Percentiles rank a stretch among this genome's conserved stretches.
Evolutionary conservation across 108 stramenopile genomes (phyloP).

Genomic region (Schizochytrium sp.): DNA sequence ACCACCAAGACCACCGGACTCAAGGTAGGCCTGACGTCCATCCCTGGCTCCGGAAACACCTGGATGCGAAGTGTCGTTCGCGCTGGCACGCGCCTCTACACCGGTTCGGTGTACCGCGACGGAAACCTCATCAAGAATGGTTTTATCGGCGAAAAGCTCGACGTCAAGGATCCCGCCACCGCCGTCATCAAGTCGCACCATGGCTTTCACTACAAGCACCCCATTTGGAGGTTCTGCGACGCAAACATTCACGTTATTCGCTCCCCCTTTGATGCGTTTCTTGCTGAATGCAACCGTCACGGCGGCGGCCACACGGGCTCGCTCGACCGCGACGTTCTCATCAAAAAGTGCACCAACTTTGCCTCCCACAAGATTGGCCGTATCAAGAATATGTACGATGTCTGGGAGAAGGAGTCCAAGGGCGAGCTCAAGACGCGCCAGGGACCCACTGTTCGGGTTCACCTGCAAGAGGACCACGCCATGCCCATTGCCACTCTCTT

Average conservation of each 20-base stretch:
- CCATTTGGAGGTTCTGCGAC: neutral
- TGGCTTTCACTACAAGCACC: neutral
- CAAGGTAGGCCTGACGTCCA: neutral
- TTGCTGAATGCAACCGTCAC: neutral
- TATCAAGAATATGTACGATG: neutral
- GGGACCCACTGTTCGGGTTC: neutral
- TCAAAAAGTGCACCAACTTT: neutral
- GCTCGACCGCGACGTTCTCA: neutral
- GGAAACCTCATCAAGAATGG: neutral
- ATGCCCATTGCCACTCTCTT: neutral
- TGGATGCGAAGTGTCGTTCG: neutral
- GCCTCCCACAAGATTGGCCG: neutral
- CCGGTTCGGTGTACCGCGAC: conserved; percentile 1
- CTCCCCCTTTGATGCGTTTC: neutral
- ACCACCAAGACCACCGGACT: neutral
- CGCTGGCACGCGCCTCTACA: neutral
- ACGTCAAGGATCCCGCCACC: neutral
- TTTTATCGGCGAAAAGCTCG: neutral
- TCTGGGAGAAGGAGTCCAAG: neutral
- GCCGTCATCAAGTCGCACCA: neutral
- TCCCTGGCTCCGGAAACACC: neutral
- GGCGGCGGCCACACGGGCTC: neutral
- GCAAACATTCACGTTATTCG: neutral
- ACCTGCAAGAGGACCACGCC: neutral
- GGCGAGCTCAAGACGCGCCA: neutral